Percentiles rank a stretch among this genome's conserved stretches.
Conservation (phyloP, 2,329 filamentous ascomycete genomes). For the Talaromyces amestolkiae region DNA sequence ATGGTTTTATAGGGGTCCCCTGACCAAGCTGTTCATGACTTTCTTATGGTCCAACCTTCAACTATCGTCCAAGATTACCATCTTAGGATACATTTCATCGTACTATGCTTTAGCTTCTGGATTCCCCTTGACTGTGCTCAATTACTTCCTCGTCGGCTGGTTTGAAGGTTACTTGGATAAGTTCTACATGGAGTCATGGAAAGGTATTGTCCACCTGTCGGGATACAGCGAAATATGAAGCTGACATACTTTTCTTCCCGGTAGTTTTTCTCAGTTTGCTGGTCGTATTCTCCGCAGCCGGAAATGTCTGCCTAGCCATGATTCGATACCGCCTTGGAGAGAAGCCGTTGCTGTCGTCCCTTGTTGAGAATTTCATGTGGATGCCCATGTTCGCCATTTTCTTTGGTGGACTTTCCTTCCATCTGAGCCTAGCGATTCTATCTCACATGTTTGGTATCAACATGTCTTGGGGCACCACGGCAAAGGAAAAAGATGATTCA, state of each 20-base stretch:
- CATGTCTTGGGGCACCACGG: conserved; percentile 82
- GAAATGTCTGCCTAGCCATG: conserved; percentile 60
- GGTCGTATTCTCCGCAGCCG: conserved; percentile 63
- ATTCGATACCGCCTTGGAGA: conserved; percentile 63
- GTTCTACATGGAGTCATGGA: conserved; percentile 65
- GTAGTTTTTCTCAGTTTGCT: conserved; percentile 46
- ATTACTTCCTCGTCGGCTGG: conserved; percentile 72
- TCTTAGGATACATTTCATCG: conserved; percentile 68
- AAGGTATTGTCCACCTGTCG: conserved; percentile 56
- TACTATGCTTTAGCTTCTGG: conserved; percentile 70
- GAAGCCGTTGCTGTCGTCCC: conserved; percentile 48
- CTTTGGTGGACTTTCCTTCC: conserved; percentile 66
- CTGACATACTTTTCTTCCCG: background rate
- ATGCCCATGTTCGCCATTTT: conserved; percentile 68
- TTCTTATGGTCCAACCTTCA: conserved; percentile 68
- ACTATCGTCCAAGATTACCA: conserved; percentile 64
- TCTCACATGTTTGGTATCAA: conserved; percentile 82
- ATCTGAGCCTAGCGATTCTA: conserved; percentile 75
- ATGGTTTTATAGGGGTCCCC: conserved; percentile 71
- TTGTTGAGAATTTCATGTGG: conserved; percentile 63
- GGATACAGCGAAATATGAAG: background rate
- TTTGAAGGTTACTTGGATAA: conserved; percentile 65
- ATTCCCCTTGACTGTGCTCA: conserved; percentile 64
- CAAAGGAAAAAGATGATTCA: conserved; percentile 70
- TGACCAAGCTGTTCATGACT: conserved; percentile 72